phyloP scores from a whole-genome alignment of 805 yeast genomes.

The Yarrowia sp. region DNA sequence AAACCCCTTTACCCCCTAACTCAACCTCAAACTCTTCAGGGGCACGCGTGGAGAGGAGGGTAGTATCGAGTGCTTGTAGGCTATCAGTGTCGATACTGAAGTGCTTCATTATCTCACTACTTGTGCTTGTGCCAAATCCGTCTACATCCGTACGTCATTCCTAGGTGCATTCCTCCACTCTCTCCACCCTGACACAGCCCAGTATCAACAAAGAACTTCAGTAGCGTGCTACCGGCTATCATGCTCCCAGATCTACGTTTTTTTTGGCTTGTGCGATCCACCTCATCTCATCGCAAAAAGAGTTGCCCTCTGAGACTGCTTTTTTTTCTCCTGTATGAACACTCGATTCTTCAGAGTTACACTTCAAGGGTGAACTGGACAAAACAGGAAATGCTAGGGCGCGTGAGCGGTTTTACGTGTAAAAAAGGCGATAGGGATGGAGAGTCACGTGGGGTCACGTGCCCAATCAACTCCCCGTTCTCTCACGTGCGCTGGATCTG shows the following conservation, averaged over 20 bases:
- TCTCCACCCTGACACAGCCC: background rate
- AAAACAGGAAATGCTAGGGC: too few relatives aligned
- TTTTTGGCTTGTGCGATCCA: background rate
- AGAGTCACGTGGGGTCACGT: too few relatives aligned
- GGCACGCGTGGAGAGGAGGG: background rate
- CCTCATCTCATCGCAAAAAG: constrained; percentile 31
- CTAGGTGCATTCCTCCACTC: background rate
- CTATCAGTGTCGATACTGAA: too few relatives aligned
- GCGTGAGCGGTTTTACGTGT: too few relatives aligned
- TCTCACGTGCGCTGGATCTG: too few relatives aligned
- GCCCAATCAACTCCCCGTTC: too few relatives aligned
- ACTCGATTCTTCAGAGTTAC: background rate
- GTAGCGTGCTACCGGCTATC: background rate
- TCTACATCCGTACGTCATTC: too few relatives aligned
- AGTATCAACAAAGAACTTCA: background rate
- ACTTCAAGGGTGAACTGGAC: constrained; percentile 3
- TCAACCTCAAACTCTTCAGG: constrained; percentile 31
- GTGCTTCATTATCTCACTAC: too few relatives aligned
- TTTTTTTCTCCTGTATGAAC: background rate
- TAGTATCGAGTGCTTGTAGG: too few relatives aligned
- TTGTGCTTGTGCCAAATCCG: too few relatives aligned
- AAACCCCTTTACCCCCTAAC: background rate
- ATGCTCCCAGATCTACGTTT: background rate
- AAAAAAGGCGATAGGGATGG: too few relatives aligned
- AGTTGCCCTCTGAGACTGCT: background rate